phyloP scores from a whole-genome alignment of 2,329 filamentous ascomycete genomes.

The Fusarium longipes region DNA sequence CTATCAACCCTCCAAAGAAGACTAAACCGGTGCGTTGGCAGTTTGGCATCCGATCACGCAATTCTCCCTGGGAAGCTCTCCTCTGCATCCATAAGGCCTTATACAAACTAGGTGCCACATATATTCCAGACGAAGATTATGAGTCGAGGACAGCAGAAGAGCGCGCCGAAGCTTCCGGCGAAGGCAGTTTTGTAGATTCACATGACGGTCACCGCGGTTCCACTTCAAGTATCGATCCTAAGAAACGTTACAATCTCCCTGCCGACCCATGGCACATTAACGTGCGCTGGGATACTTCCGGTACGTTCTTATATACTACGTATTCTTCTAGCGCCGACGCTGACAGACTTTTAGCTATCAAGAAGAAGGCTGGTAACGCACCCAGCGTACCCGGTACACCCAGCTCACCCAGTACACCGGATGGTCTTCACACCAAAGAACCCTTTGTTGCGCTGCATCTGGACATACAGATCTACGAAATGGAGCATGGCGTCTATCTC shows the following conservation, averaged over 20 bases:
- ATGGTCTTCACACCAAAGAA: slow-evolving; percentile 57
- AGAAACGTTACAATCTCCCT: slow-evolving; percentile 81
- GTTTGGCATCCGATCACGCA: slow-evolving; percentile 94
- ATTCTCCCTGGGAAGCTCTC: slow-evolving; percentile 93
- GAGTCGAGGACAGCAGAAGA: slow-evolving; percentile 60
- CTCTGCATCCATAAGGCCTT: slow-evolving; percentile 95
- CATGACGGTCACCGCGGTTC: slow-evolving; percentile 53
- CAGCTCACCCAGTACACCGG: slow-evolving; percentile 43
- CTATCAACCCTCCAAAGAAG: slow-evolving; percentile 74
- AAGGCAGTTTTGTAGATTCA: slow-evolving; percentile 57
- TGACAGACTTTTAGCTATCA: slow-evolving; percentile 46
- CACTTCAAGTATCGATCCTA: slow-evolving; percentile 61
- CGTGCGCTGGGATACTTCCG: slow-evolving; percentile 86
- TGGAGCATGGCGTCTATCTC: slow-evolving; percentile 91
- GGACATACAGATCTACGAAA: slow-evolving; percentile 95
- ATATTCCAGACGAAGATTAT: slow-evolving; percentile 76
- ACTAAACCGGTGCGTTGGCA: slow-evolving; percentile 91
- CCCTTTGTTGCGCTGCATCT: slow-evolving; percentile 92
- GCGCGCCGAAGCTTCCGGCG: slow-evolving; percentile 50
- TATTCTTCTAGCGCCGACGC: not conserved
- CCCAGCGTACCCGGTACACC: slow-evolving; percentile 37
- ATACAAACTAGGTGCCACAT: slow-evolving; percentile 86
- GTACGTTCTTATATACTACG: slow-evolving; percentile 65
- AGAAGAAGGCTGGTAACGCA: slow-evolving; percentile 36
- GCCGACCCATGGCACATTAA: slow-evolving; percentile 96